Base-by-base conservation (phyloP, 208 protist genomes). In the Crithidia bombi region DNA sequence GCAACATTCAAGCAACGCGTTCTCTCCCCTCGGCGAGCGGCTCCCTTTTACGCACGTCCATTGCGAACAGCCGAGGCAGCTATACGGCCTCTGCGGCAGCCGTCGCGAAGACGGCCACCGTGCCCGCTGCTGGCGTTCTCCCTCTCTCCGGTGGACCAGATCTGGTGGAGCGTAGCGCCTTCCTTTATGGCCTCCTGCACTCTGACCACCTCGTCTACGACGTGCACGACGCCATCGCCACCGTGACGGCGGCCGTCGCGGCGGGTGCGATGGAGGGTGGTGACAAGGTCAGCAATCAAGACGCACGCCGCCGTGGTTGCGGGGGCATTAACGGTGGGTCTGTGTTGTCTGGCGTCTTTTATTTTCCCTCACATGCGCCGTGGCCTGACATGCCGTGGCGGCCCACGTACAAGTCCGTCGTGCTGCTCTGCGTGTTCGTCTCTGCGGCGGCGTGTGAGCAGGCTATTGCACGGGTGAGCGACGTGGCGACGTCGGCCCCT, bases 331-430 rank as follows among this genome's bases (percentile, higher is more conserved):
- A 41, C 30, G 39, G 61, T 15, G 70, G 26, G 49, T 33, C 32
- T 0, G 43, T 30, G 4, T 63, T 76, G 15, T 32, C 46, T 9
- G 70, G 35, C 26, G 70, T 70, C 14, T 76, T 76, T 17, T 76
- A 76, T 30, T 76, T 76, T 19, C 1, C 41, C 7, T 26, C 52
- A 0, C 63, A 57, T 1, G 9, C 70, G 1, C 70, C 70, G 28
- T 49, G 55, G 36, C 54, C 23, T 11, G 70, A 76, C 28, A 76
- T 76, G 70, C 70, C 70, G 52, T 76, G 70, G 70, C 41, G 70
- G n/a, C 70, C 70, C 19, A 50, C 44, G 19, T 76, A 76, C 63
- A 56, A 33, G 9, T 33, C 54, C 7, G 63, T 47, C 9, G 54
- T 65, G 10, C 38, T 76, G 12, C 39, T 76, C 26, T 76, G 70